A percentile compares a stretch with the other conserved stretches of the same genome.
phyloP scores from a whole-genome alignment of 2,329 filamentous ascomycete genomes.

The Hypoxylon sp. region DNA sequence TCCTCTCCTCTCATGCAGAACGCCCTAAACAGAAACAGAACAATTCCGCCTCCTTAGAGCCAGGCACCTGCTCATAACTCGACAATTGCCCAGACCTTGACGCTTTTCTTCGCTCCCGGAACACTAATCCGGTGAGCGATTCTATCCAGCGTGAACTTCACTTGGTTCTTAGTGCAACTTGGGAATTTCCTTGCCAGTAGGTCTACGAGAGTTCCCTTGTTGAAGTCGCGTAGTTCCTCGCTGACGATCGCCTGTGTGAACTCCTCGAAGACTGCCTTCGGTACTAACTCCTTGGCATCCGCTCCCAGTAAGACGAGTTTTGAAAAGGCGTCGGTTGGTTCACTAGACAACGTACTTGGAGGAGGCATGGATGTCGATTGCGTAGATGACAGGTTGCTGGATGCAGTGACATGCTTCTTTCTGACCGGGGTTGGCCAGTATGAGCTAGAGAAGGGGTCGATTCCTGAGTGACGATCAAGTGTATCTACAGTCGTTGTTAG shows the following conservation, averaged over 20 bases:
- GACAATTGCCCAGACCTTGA: slow-evolving; percentile 64
- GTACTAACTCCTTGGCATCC: slow-evolving; percentile 62
- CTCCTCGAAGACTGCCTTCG: slow-evolving; percentile 71
- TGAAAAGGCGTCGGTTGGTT: slow-evolving; percentile 34
- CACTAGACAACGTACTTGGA: slow-evolving; percentile 43
- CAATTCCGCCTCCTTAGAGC: slow-evolving; percentile 10
- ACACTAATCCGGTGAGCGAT: slow-evolving; percentile 72
- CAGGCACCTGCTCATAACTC: slow-evolving; percentile 37
- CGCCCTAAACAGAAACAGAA: neutral
- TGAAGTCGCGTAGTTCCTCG: slow-evolving; percentile 71
- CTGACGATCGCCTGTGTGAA: slow-evolving; percentile 81
- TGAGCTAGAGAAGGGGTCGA: slow-evolving; percentile 86
- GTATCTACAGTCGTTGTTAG: slow-evolving; percentile 57
- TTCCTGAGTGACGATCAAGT: slow-evolving; percentile 67
- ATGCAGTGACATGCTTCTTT: slow-evolving; percentile 13
- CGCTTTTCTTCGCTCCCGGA: slow-evolving; percentile 66
- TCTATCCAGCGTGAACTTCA: slow-evolving; percentile 78
- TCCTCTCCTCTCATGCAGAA: neutral
- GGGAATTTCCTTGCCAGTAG: slow-evolving; percentile 82
- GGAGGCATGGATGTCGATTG: slow-evolving; percentile 47
- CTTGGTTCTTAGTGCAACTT: slow-evolving; percentile 76
- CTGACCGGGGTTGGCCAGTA: slow-evolving; percentile 77
- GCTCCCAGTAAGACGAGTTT: slow-evolving; percentile 40
- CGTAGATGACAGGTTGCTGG: slow-evolving; percentile 13
- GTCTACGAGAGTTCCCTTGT: slow-evolving; percentile 82